Conservation (phyloP, 306 rosid species). For the Prinsepia uniflora region DNA sequence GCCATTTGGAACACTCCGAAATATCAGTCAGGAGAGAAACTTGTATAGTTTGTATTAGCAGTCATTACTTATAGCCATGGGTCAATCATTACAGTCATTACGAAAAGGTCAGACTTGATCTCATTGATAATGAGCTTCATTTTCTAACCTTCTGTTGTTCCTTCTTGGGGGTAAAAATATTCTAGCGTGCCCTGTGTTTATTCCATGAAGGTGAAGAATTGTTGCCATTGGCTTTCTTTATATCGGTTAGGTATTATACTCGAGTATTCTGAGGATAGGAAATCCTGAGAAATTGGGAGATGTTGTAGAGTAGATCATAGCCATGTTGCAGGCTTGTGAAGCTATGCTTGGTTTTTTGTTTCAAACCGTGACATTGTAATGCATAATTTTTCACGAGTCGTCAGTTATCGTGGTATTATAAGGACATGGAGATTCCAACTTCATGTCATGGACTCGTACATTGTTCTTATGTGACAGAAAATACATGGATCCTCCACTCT, state of each 20-base stretch:
- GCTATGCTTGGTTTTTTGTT: not conserved
- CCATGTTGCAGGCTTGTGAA: not conserved
- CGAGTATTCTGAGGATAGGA: not conserved
- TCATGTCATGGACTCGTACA: too few species aligned
- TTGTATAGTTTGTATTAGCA: not conserved
- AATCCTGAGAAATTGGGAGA: not conserved
- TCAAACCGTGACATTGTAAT: not conserved
- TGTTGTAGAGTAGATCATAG: not conserved
- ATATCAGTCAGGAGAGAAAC: not conserved
- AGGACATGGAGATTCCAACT: too few species aligned
- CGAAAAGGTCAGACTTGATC: not conserved
- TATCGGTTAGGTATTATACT: not conserved
- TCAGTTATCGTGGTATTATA: not conserved
- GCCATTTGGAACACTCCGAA: not conserved
- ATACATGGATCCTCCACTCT: not conserved
- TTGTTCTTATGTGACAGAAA: too few species aligned
- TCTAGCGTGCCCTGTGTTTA: not conserved
- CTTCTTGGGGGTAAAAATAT: not conserved
- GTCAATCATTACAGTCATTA: not conserved
- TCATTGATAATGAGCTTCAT: not conserved
- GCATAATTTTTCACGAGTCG: not conserved
- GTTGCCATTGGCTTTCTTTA: not conserved
- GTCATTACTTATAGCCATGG: not conserved
- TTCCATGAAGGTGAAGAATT: not conserved
- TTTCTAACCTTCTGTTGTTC: not conserved